Conservation (phyloP, 331 rosid genomes). For the Acacia concinna region DNA sequence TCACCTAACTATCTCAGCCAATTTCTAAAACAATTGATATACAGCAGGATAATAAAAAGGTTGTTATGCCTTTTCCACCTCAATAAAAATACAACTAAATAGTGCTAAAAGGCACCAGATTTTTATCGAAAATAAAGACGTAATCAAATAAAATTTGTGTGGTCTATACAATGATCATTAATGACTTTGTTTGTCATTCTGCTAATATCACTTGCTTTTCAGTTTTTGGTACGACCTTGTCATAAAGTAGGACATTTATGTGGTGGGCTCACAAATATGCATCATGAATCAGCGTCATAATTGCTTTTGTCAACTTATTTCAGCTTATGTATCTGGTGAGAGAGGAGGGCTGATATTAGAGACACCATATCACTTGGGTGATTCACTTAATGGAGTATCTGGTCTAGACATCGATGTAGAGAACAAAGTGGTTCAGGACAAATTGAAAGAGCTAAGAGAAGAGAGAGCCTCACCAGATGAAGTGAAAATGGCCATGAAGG, state of each 20-base stretch:
- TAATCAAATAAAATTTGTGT: not conserved
- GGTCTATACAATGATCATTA: not conserved
- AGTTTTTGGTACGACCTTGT: not conserved
- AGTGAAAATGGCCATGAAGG: constrained; percentile 57
- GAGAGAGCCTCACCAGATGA: constrained; percentile 45
- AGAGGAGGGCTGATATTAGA: constrained; percentile 49
- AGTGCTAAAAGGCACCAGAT: not conserved
- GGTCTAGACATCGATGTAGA: constrained; percentile 64
- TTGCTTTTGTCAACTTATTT: not conserved
- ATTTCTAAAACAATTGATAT: not conserved
- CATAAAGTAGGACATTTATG: not conserved
- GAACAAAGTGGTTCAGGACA: constrained; percentile 36
- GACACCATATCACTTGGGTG: constrained; percentile 53
- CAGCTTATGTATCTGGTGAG: constrained; percentile 59
- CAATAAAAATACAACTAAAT: not conserved
- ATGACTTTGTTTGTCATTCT: not conserved
- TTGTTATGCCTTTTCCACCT: not conserved
- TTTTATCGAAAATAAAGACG: not conserved
- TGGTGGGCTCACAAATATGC: not conserved
- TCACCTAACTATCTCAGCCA: not conserved
- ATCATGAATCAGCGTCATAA: constrained; percentile 36
- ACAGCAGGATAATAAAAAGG: not conserved
- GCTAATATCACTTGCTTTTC: not conserved
- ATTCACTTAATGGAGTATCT: constrained; percentile 57
- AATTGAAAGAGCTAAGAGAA: constrained; percentile 41